Evolutionary conservation across 2,329 filamentous ascomycete species (phyloP).

Genomic region (Ophiostoma tasmaniense): DNA sequence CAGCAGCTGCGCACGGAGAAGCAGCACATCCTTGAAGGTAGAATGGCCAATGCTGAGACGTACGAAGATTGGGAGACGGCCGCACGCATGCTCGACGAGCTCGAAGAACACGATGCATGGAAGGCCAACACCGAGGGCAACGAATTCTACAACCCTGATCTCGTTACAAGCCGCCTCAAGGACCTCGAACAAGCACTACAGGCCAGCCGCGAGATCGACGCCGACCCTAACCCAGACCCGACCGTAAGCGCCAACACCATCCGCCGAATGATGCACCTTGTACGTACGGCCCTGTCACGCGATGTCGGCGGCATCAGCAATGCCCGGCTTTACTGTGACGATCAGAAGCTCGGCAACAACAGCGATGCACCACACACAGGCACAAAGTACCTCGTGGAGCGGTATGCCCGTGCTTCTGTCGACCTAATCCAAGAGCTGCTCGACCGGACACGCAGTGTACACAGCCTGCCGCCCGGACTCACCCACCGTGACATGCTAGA

Average conservation of each 20-base stretch:
- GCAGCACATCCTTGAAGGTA: conserved; percentile 15
- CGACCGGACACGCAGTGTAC: conserved; percentile 40
- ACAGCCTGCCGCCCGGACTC: conserved; percentile 42
- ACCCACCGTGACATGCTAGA: conserved; percentile 56
- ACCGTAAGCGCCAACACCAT: not conserved
- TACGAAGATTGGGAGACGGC: conserved; percentile 66
- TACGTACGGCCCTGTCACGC: conserved; percentile 71
- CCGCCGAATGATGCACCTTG: conserved; percentile 66
- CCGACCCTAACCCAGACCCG: not conserved
- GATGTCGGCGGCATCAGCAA: conserved; percentile 83
- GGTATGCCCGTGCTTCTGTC: conserved; percentile 72
- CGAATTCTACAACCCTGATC: conserved; percentile 51
- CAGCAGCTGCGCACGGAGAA: conserved; percentile 13
- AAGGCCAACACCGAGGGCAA: not conserved
- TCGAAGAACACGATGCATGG: conserved; percentile 53
- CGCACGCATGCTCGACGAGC: conserved; percentile 65
- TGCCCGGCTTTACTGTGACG: conserved; percentile 55
- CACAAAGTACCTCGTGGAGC: conserved; percentile 79
- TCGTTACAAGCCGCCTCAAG: conserved; percentile 57
- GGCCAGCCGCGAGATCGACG: not conserved
- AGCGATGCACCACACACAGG: conserved; percentile 53
- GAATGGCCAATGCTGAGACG: conserved; percentile 45
- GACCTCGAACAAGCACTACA: conserved; percentile 66
- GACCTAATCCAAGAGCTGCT: conserved; percentile 66
- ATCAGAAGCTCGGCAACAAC: conserved; percentile 48